Evolutionary conservation across 192 early-diverging fungal genomes (phyloP), one percentile per base, ranked within the genome.

Genomic region (Rhizophagus sp.): DNA sequence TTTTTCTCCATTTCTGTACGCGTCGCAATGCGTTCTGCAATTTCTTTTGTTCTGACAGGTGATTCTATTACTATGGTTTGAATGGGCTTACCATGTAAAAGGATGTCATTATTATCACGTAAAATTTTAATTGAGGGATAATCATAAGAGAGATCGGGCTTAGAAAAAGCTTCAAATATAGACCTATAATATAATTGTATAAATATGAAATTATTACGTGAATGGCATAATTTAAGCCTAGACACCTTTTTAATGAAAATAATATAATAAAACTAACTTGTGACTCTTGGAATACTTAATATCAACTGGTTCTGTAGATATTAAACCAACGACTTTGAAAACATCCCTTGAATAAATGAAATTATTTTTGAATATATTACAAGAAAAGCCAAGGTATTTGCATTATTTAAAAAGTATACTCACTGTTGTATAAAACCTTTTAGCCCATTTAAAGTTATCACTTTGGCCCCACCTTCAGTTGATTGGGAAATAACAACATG

Each of bases 41-140:
- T 50, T 52, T 78, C 76, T 65, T 78, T 65, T 6, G 25, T 33
- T 67, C 25, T 47, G 6, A 78, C 9, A 17, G 64, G 39, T 47
- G 76, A 65, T 68, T 49, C 64, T 24, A 78, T 66, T 39, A 68
- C 76, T 12, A 78, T 78, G 41, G 44, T 41, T 68, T 78, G 65
- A 36, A 78, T 78, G 9, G 47, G 25, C 47, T 34, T 78, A 22
- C 76, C 76, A 49, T 78, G 64, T 12, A 78, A 68, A 25, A 78
- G 33, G n/a, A 68, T 34, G 24, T 78, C 76, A 34, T 19, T 24
- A 49, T 50, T 67, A 19, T 68, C 57, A 68, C 57, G 66, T 17
- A 68, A 1, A 62, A 78, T 68, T 33, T 66, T 78, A 27, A 78
- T 68, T 0, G 76, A 24, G 33, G 76, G 65, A 78, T 50, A 78